phyloP scores from a whole-genome alignment of 805 yeast species.

The Wickerhamiella allomyrinae region DNA sequence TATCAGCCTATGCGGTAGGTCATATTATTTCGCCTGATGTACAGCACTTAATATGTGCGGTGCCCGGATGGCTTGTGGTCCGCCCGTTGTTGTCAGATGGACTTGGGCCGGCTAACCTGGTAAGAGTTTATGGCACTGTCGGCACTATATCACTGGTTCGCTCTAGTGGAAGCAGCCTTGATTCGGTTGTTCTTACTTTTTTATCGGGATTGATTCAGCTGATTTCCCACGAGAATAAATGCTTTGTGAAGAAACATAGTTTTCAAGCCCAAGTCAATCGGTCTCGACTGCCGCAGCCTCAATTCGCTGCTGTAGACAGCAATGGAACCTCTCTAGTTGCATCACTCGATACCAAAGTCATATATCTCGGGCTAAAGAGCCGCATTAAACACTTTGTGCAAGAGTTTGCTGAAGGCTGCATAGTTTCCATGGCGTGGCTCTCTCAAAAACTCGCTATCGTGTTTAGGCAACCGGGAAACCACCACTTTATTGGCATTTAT shows the following conservation, averaged over 20 bases:
- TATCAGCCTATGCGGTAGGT: not conserved
- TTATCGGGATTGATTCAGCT: not conserved
- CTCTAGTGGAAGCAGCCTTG: not conserved
- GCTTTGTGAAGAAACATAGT: not conserved
- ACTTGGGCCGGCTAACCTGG: not conserved
- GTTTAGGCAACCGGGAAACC: not conserved
- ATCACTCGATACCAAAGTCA: not conserved
- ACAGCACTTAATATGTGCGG: not conserved
- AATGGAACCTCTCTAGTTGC: not conserved
- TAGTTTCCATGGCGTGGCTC: not conserved
- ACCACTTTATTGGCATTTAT: not conserved
- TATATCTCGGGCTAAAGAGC: not conserved
- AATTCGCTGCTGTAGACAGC: not conserved
- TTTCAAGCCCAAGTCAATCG: not conserved
- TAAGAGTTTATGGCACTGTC: not conserved
- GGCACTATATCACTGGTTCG: not conserved
- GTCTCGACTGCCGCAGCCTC: not conserved
- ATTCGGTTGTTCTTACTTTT: not conserved
- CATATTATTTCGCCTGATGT: not conserved
- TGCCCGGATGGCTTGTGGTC: not conserved
- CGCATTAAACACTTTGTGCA: not conserved
- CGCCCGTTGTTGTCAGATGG: not conserved
- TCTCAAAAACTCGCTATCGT: not conserved
- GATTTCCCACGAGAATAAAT: not conserved
- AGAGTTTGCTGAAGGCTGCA: not conserved